Evolutionary conservation across 2,329 filamentous ascomycete species (phyloP), one percentile per base, ranked within the genome.

Genomic region (Paraphoma chrysanthemicola): DNA sequence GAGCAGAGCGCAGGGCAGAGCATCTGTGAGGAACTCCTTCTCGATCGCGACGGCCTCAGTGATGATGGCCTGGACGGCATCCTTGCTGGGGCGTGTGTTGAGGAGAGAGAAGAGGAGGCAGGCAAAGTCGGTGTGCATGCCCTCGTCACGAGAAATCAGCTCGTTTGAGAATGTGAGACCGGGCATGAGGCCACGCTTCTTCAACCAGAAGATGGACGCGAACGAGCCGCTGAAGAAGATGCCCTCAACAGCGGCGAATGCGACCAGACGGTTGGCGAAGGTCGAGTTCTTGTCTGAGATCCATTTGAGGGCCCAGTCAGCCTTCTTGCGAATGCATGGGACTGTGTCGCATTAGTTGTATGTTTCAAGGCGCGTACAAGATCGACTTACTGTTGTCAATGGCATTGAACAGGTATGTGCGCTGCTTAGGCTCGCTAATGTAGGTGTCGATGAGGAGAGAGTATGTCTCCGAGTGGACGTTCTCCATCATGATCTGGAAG

Each of bases 401-500:
- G 72, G 95, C 95, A 74, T 99, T 97, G 83, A 99, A 98, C 55
- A 99, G 90, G 78, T 98, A 93, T 60, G 87, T 90, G 69, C 92
- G 89, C 84, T 99, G 94, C 77, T 91, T 90, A 62, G 92, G 91
- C 84, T 99, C 95, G 86, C 96, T 97, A 83, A 99, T 96, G 81
- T 99, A 99, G 62, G 94, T 97, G 79, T 99, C 95, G 78, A 99
- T 99, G 77, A 99, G 89, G 36, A 99, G 89, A 17, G 94, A 98
- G 87, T 99, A 99, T 52, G 95, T 99, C 84, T 99, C 95, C 14
- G 95, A 97, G 86, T 99, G 95, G 74, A 99, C 97, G 83, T 99
- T 99, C 86, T 99, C 95, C 92, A 99, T 98, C 95, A 99, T 99
- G 84, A 98, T 98, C 84, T 99, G 95, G 87, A 99, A 99, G 64